These are phyloP conservation scores for Euphorbia peplus DNA, from an alignment of 345 rosid species.

Conservation along the genomic window DNA sequence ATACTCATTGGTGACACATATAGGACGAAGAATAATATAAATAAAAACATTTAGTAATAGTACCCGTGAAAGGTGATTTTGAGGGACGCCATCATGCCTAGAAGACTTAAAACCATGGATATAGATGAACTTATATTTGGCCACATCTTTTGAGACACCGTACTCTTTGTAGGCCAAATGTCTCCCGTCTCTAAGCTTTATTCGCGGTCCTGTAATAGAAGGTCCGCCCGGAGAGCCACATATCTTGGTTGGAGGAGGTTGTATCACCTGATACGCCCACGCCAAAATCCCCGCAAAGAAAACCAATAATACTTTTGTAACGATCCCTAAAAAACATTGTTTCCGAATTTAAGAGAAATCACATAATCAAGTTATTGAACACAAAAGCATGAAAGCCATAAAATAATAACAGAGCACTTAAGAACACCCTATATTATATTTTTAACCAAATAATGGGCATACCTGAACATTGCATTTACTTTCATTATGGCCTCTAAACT, in stretches of 20 bases:
- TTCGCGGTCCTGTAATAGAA: too few relatives aligned
- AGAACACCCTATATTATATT: too few relatives aligned
- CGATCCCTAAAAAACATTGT: conserved; percentile 16
- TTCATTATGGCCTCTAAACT: too few relatives aligned
- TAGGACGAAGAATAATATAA: background rate
- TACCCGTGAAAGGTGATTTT: conserved; percentile 12
- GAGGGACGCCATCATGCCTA: background rate
- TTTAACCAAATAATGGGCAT: too few relatives aligned
- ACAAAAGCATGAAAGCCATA: background rate
- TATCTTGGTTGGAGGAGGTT: conserved; percentile 11
- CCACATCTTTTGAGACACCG: background rate
- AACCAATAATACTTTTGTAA: conserved; percentile 8
- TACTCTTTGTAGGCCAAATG: too few relatives aligned
- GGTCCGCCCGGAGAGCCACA: too few relatives aligned
- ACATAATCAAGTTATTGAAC: background rate
- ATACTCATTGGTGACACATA: background rate
- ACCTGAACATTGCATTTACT: too few relatives aligned
- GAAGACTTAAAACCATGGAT: background rate
- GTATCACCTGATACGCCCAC: conserved; percentile 22
- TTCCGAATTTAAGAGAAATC: background rate
- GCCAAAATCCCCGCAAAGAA: conserved; percentile 14
- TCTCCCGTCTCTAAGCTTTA: too few relatives aligned
- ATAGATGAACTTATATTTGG: conserved; percentile 12
- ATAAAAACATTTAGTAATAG: background rate
- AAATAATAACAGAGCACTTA: background rate